A percentile compares a stretch with the other conserved stretches of the same genome.
Conservation (phyloP, 768 basidiomycete genomes). For the Boletus reticuloceps region DNA sequence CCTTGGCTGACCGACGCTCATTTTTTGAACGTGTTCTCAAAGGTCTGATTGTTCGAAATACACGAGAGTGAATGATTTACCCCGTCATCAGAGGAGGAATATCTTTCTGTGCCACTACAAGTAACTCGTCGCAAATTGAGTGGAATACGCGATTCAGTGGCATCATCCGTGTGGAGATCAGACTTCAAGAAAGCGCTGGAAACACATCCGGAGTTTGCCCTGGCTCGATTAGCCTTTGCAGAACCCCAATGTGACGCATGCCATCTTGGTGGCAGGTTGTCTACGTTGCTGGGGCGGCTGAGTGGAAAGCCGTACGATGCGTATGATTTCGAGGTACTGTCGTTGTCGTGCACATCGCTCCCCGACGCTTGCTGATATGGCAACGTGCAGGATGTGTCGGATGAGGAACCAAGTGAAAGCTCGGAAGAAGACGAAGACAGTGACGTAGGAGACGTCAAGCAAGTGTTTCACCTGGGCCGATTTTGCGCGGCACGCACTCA, state of each 20-base stretch:
- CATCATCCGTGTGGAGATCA: constrained; percentile 82
- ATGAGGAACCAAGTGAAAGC: constrained; percentile 23
- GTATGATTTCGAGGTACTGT: constrained; percentile 60
- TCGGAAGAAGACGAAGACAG: constrained; percentile 20
- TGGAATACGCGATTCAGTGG: constrained; percentile 72
- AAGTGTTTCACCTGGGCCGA: constrained; percentile 65
- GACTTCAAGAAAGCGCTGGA: constrained; percentile 65
- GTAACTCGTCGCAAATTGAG: constrained; percentile 66
- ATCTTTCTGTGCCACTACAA: constrained; percentile 70
- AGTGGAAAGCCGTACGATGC: constrained; percentile 68
- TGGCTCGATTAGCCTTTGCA: constrained; percentile 51
- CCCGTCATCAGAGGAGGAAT: constrained; percentile 49
- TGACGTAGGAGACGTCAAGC: constrained; percentile 7
- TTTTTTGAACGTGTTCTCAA: constrained; percentile 55
- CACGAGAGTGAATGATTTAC: background rate
- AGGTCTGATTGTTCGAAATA: constrained; percentile 34
- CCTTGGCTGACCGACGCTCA: constrained; percentile 44
- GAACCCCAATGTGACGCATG: constrained; percentile 80
- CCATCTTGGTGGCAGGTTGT: constrained; percentile 66
- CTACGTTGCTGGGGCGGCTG: constrained; percentile 59
- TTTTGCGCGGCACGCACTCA: constrained; percentile 71
- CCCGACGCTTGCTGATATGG: background rate
- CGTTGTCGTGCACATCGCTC: background rate
- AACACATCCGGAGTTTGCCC: constrained; percentile 61
- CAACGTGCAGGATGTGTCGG: constrained; percentile 14